Base-by-base conservation (phyloP, 768 basidiomycete genomes). In the Suillus discolor region DNA sequence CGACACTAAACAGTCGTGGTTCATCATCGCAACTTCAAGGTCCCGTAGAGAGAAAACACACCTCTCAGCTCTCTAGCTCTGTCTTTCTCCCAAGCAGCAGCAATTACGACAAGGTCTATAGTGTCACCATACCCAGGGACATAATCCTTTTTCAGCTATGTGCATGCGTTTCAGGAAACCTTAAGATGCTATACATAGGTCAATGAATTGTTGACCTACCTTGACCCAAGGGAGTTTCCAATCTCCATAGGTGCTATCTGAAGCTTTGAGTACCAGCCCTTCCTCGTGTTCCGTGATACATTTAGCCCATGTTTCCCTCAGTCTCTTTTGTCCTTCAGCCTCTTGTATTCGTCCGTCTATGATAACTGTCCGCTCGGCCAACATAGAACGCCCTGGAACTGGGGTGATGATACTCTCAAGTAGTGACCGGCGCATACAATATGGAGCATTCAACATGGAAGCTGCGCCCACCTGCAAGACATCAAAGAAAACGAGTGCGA, bases 401-500 rank as follows among this genome's bases (percentile, higher is more conserved):
- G 75, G 72, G 2, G 71, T 71, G 44, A 96, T 79, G 9, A 88
- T 66, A 2, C 77, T 71, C 73, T 94, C 90, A 18, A 97, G 84
- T 4, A 84, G 72, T 18, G 75, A 74, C 36, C 93, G 85, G 15
- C 96, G 87, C 9, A 79, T 69, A 0, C 76, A 74, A 70, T 96
- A 96, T 0, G 88, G 76, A 4, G 73, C 73, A 13, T 80, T 77
- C 8, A 93, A 69, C 13, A 93, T 78, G 9, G 84, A 88, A 42
- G 74, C 70, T n/a, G 79, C 85, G 69, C 95, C 86, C 0, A 94
- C 78, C n/a, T 84, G 74, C 7, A 97, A 82, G 16, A 96, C 71
- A 71, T 97, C 96, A 71, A 96, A 97, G 79, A 95, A 96, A 15
- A 94, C 89, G 20, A 97, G 82, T 23, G 87, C 92, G 8, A 96